Base-by-base conservation (phyloP, 164 flowering plant genomes). In the Liriodendron chinense region DNA sequence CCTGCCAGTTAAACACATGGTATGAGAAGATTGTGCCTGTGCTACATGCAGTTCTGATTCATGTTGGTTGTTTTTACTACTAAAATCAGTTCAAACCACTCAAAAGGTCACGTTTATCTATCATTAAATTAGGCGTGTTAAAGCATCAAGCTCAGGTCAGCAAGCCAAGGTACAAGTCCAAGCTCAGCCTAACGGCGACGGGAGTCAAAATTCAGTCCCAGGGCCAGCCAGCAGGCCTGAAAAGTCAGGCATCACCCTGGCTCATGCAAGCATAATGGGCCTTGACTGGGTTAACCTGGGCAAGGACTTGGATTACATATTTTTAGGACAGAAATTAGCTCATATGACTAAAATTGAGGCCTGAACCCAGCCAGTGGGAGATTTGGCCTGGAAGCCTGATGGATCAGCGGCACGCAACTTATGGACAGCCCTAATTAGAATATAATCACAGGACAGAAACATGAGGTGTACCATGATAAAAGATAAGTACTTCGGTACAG, bases 1-100 rank as follows among this genome's bases (percentile, higher is more conserved):
- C 82, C 88, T 87, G 84, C 61, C 43, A 76, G 49, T 62, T 24
- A 66, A 66, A 48, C 23, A n/a, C 24, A 61, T 7, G 8, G 21
- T 22, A 61, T 61, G 20, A 61, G 64, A 61, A 1, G 21, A 22
- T 18, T 61, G 64, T 34, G 43, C 43, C 64, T 61, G 20, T 61
- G 8, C 64, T 9, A 16, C 9, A 61, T 61, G 20, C 64, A 18
- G 23, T 18, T 61, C 9, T 61, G 64, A 3, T 61, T 9, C 20
- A 18, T 20, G 20, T 20, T 22, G 20, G 2, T 20, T 61, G 1
- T 18, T 61, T 61, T 20, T 22, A 61, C 64, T 61, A 7, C 21
- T 61, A 61, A 61, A 22, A 61, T 61, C 64, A 61, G 64, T 14
- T 22, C 64, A 18, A 18, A 18, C n/a, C 43, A 61, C 21, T 18